phyloP scores from a whole-genome alignment of 2,329 filamentous ascomycete species.

The Fusarium mangiferae region DNA sequence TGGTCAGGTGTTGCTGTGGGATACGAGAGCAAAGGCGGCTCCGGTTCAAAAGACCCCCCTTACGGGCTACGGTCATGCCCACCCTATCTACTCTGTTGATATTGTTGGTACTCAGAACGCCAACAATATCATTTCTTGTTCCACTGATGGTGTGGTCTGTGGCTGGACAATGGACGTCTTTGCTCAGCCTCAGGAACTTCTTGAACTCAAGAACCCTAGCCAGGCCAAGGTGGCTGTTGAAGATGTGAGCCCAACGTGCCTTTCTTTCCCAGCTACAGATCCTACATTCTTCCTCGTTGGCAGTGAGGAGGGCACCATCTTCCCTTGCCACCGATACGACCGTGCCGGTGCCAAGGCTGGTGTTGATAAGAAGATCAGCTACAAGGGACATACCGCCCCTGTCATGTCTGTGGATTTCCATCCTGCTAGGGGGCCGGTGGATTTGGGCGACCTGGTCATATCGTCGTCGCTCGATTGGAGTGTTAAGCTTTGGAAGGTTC shows the following conservation, averaged over 20 bases:
- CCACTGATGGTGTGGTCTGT: conserved; percentile 95
- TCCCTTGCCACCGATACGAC: conserved; percentile 96
- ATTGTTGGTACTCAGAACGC: conserved; percentile 98
- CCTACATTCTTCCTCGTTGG: conserved; percentile 98
- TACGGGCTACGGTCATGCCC: conserved; percentile 93
- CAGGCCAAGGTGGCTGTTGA: conserved; percentile 83
- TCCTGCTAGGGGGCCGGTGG: conserved; percentile 88
- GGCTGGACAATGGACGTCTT: conserved; percentile 99
- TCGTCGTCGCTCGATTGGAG: conserved; percentile 97
- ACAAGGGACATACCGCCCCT: conserved; percentile 89
- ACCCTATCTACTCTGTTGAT: conserved; percentile 94
- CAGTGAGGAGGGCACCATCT: conserved; percentile 95
- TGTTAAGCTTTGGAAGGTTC: conserved; percentile 95
- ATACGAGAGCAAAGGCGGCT: conserved; percentile 87
- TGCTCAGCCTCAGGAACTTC: conserved; percentile 92
- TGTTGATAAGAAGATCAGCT: conserved; percentile 87
- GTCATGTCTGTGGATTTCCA: conserved; percentile 98
- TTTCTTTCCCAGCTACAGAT: conserved; percentile 94
- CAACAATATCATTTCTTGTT: conserved; percentile 97
- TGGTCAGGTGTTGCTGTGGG: conserved; percentile 96
- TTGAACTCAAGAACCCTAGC: conserved; percentile 86
- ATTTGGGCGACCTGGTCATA: conserved; percentile 92
- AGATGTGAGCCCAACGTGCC: conserved; percentile 92
- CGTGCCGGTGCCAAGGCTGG: conserved; percentile 96
- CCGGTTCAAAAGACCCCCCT: conserved; percentile 97